Base-by-base conservation (phyloP, 495 filamentous ascomycete species). In the Podospora pseudoanserina region DNA sequence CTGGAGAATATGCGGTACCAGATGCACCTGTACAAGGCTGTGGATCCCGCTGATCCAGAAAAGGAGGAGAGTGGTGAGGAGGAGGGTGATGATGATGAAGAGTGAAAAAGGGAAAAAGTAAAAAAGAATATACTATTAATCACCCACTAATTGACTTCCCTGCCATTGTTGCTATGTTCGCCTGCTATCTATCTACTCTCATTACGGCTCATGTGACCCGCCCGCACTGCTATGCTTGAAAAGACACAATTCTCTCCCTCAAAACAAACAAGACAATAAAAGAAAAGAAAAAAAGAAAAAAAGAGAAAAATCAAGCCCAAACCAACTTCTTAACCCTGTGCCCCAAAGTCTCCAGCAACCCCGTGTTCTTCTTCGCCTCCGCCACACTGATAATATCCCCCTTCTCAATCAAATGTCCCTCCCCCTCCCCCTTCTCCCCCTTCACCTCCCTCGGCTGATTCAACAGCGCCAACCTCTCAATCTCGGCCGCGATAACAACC, bases 1-100 rank as follows among this genome's bases (percentile, higher is more conserved):
- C 81, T 97, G 77, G 94, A 98, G 81, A 90, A 97, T 78, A 96
- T 97, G 93, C 87, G 94, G 65, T 97, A 92, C 81, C 93, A 97
- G 78, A 81, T 97, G 71, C 92, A 96, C 83, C 73, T 97, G 11
- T 97, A 94, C 71, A 74, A 77, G 54, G 76, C 71, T 5, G 68
- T 70, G 34, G 72, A 67, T 54, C 70, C 64, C 26, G 30, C 59
- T 60, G 16, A n/a, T 4, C 23, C 16, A 3, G 64, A 60, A 30
- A 16, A 66, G 15, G 65, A 66, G 16, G 34, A 55, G 15, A 20
- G 55, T 9, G 19, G n/a, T 16, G 58, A 62, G 1, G 44, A 54
- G 3, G 32, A 57, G 11, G 53, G 34, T 18, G 28, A 55, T 7
- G 44, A 49, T 15, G 60, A 69, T 16, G 56, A 60, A 11, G 30